Evolutionary conservation across 768 basidiomycete species (phyloP), one percentile per base, ranked within the genome.

Genomic region (Tubosaeta sp.): DNA sequence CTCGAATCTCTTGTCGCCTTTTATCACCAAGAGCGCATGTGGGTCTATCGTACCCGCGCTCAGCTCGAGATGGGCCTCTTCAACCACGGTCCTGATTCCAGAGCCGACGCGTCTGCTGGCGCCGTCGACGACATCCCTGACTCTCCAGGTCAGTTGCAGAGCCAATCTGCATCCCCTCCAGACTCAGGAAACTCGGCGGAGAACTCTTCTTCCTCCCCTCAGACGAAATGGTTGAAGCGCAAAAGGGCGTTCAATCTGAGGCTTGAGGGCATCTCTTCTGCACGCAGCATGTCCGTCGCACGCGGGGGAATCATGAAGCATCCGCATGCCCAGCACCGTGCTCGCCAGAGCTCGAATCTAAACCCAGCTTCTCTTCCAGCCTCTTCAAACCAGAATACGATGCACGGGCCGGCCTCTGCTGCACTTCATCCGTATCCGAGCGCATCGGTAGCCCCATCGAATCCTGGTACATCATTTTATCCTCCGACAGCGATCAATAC

Each of bases 11-110:
- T 88, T 47, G 75, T 83, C 38, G 71, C 76, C 6, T 86, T 83
- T 59, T 88, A 88, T 65, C 80, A 85, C 63, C 78, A 81, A 56
- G 84, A 87, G 68, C 81, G 81, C 35, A 80, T 78, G 71, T 88
- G 86, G 84, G 78, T 86, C 6, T 80, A 83, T 56, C 81, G 81
- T 51, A 83, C 82, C 44, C 81, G 84, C 37, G 80, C 79, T 16
- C 72, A 74, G 46, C 77, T 86, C 57, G 81, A 84, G 66, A 72
- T 77, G 62, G 74, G 76, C 41, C 58, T 73, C 53, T 48, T 66
- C 62, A 46, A 62, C 27, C 57, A 51, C 35, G 12, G n/a, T 6
- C 52, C 48, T 44, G 53, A 53, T 16, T 51, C 55, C 43, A 57
- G 45, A 7, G 1, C 22, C 6, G 54, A 60, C 29, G 22, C n/a